These are phyloP conservation scores for Leishmania turanica DNA, from an alignment of 208 protist genomes.

Conservation along the genomic window DNA sequence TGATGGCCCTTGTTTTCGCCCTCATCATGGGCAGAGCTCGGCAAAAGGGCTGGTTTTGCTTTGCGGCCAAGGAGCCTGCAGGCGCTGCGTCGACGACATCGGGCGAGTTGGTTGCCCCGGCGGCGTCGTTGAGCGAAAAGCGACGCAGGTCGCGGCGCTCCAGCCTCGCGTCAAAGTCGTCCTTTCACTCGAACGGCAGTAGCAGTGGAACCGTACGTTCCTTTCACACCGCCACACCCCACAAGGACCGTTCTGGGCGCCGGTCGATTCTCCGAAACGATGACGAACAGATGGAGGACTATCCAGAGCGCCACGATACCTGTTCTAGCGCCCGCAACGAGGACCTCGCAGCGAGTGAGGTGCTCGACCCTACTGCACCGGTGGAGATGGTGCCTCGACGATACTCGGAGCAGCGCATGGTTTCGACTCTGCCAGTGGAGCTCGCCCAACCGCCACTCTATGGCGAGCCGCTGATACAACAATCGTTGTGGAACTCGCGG, in stretches of 20 bases:
- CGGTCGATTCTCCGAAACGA: neutral
- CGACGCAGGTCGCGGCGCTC: neutral
- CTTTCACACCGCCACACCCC: constrained; percentile 16
- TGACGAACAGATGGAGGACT: neutral
- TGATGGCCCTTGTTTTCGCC: neutral
- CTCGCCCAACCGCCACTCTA: neutral
- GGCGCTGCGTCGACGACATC: neutral
- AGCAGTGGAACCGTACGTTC: neutral
- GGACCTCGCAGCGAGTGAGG: neutral
- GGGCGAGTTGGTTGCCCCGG: too few relatives aligned
- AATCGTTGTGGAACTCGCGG: neutral
- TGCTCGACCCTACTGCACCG: neutral
- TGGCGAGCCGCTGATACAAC: neutral
- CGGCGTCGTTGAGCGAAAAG: neutral
- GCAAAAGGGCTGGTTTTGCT: constrained; percentile 25
- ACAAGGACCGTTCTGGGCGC: neutral
- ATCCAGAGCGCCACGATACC: neutral
- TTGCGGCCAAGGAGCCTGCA: neutral
- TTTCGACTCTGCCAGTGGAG: neutral
- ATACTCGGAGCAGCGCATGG: too few relatives aligned
- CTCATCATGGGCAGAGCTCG: constrained; percentile 15
- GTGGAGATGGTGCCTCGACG: too few relatives aligned
- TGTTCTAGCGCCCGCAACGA: too few relatives aligned
- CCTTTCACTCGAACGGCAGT: neutral
- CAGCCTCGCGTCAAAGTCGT: neutral